Conservation (phyloP, 352 stramenopile species). For the Phytophthora palmivora region DNA sequence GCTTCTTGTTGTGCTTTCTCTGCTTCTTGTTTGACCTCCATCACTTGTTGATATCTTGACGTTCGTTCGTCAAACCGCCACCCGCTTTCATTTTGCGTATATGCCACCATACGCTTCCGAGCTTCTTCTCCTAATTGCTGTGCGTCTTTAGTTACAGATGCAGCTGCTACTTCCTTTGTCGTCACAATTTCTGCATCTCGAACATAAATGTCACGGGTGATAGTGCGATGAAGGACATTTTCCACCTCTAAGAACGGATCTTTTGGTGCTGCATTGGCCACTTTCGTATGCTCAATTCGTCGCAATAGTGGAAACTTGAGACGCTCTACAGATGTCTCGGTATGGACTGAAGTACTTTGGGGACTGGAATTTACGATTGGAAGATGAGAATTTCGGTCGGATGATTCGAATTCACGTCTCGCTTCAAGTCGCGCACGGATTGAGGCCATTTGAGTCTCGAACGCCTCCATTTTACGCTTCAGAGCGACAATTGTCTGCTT, state of each 20-base stretch:
- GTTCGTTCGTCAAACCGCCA: slow-evolving; percentile 75
- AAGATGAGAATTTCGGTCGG: slow-evolving; percentile 7
- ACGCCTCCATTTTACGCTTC: slow-evolving; percentile 49
- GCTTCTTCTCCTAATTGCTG: slow-evolving; percentile 65
- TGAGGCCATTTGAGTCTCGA: slow-evolving; percentile 47
- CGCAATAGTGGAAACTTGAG: slow-evolving; percentile 48
- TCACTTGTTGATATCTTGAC: slow-evolving; percentile 54
- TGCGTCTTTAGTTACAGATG: slow-evolving; percentile 42
- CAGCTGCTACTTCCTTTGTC: slow-evolving; percentile 39
- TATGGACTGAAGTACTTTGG: not conserved
- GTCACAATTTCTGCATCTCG: slow-evolving; percentile 38
- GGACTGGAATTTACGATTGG: slow-evolving; percentile 18
- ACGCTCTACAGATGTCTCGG: slow-evolving; percentile 2
- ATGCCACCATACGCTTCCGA: slow-evolving; percentile 65
- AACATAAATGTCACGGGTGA: slow-evolving; percentile 38
- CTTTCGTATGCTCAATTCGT: slow-evolving; percentile 31
- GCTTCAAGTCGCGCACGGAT: slow-evolving; percentile 51
- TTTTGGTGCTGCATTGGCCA: slow-evolving; percentile 19
- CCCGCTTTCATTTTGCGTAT: slow-evolving; percentile 59
- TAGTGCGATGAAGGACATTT: slow-evolving; percentile 43
- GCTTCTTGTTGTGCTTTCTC: slow-evolving; percentile 51
- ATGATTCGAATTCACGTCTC: slow-evolving; percentile 18
- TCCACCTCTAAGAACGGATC: slow-evolving; percentile 45
- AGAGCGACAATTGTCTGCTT: slow-evolving; percentile 1
- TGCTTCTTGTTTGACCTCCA: slow-evolving; percentile 59